A percentile compares a stretch with the other conserved stretches of the same genome.
These are phyloP conservation scores for Aquilaria yunnanensis DNA, from an alignment of 345 rosid species.

Conservation along the genomic window DNA sequence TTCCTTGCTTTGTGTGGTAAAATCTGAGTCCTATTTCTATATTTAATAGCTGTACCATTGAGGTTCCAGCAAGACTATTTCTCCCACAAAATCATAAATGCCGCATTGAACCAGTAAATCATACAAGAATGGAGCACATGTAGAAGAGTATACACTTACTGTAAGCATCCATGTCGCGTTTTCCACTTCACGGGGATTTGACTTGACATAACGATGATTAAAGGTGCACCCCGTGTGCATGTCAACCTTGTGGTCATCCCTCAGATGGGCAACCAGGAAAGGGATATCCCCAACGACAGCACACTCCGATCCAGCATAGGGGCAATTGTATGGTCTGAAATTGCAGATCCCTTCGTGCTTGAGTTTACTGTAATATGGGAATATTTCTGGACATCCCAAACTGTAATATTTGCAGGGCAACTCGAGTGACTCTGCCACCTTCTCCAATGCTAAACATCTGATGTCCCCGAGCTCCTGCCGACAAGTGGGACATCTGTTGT, in stretches of 20 bases:
- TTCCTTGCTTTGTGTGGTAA: no score
- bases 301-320: conserved; percentile 80
- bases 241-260: conserved; percentile 82
- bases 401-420: conserved; percentile 67
- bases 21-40: no score
- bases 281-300: conserved; percentile 58
- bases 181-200: conserved; percentile 81
- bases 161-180: conserved; percentile 78
- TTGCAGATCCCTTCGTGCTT: conserved; percentile 67
- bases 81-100: no score
- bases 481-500: conserved; percentile 73
- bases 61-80: no score
- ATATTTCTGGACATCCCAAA: conserved; percentile 75
- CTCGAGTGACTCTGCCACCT: conserved; percentile 79
- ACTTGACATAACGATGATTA: conserved; percentile 77
- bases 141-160: conserved; percentile 16
- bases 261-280: conserved; percentile 63
- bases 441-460: conserved; percentile 75
- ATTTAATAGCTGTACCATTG: no score
- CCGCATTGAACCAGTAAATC: no score
- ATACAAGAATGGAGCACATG: no score
- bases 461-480: conserved; percentile 81
- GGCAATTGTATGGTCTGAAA: conserved; percentile 72
- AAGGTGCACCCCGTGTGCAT: conserved; percentile 75
- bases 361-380: conserved; percentile 74